A percentile compares a stretch with the other conserved stretches of the same genome.
Conservation (phyloP, 2,329 filamentous ascomycete genomes). For the Berkeleyomyces basicola region DNA sequence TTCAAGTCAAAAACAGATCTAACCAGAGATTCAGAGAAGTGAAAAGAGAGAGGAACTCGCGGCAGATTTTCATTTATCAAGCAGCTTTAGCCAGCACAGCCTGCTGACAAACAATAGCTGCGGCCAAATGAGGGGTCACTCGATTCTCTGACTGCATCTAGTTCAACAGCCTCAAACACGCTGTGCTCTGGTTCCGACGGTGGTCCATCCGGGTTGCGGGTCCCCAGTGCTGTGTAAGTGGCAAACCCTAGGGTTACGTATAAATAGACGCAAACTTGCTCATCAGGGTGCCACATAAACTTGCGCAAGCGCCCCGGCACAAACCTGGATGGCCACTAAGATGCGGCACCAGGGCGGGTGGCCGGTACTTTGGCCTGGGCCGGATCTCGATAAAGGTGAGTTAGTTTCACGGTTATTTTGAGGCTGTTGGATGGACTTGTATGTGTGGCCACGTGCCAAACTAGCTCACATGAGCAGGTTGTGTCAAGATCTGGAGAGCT, state of each 20-base stretch:
- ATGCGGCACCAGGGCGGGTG: neutral
- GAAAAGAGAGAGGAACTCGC: neutral
- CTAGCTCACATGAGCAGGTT: conserved; percentile 1
- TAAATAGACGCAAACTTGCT: conserved; percentile 15
- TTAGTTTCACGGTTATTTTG: neutral
- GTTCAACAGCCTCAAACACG: neutral
- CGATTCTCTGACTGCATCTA: neutral
- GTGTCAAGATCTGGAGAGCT: too few species aligned
- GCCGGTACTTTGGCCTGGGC: neutral
- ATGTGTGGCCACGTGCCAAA: neutral
- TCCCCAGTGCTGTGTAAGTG: conserved; percentile 6
- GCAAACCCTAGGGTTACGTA: conserved; percentile 10
- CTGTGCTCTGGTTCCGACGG: neutral
- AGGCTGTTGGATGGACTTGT: neutral
- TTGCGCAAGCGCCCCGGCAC: conserved; percentile 7
- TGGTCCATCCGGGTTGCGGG: conserved; percentile 6
- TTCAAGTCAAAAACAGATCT: neutral
- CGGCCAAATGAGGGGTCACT: neutral
- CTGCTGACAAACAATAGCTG: conserved; percentile 3
- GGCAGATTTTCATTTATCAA: neutral
- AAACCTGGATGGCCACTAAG: neutral
- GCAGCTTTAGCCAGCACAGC: neutral
- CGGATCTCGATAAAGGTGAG: neutral
- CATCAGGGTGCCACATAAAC: conserved; percentile 15
- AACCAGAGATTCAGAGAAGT: conserved; percentile 6